These are phyloP conservation scores for Volvox reticuliferus DNA, from an alignment of 139 green algal genomes.

Conservation along the genomic window DNA sequence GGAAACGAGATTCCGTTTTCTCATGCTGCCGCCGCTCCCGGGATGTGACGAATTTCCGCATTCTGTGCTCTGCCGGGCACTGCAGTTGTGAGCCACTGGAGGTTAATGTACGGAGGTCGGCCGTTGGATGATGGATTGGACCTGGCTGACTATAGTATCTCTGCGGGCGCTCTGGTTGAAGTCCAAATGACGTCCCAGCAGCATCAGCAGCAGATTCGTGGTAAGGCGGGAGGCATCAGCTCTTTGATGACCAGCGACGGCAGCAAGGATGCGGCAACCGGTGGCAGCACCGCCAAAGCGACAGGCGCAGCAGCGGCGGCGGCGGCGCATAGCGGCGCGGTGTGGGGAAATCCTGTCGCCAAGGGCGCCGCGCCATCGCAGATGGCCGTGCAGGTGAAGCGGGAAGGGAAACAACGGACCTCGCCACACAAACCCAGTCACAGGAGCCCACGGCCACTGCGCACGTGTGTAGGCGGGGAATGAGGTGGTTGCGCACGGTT, in stretches of 20 bases:
- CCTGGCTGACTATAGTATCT: background rate
- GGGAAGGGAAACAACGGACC: no score
- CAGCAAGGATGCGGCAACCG: background rate
- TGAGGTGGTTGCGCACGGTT: no score
- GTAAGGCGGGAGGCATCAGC: background rate
- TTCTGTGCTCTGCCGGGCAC: no score
- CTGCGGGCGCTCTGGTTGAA: background rate
- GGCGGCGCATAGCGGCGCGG: background rate
- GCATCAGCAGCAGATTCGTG: background rate
- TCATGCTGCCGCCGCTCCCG: no score
- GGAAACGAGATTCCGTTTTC: no score
- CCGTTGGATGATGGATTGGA: background rate
- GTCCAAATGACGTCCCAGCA: conserved; percentile 20
- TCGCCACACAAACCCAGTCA: no score
- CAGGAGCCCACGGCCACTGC: no score
- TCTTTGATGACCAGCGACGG: background rate
- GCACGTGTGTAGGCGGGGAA: no score
- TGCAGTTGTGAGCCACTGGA: conserved; percentile 6
- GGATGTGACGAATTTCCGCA: no score
- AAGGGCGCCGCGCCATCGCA: background rate
- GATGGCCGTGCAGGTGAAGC: background rate
- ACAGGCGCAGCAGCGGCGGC: background rate
- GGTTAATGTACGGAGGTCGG: background rate
- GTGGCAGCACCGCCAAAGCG: background rate
- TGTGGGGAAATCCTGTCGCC: background rate